phyloP scores from a whole-genome alignment of 139 green algal species.

The Microglena sp. region DNA sequence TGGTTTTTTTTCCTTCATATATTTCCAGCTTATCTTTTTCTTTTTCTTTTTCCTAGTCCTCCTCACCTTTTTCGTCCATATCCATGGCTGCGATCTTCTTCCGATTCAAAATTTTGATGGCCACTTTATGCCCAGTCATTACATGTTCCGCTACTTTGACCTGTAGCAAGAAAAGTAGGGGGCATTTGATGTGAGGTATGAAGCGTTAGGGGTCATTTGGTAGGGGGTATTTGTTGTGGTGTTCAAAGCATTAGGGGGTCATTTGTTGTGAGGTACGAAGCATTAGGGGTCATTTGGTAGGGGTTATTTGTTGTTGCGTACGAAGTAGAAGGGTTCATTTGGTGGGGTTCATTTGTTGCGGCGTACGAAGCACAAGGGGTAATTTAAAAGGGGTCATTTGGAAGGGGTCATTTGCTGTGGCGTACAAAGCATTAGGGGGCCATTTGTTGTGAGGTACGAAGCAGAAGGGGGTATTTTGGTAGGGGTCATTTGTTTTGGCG shows the following conservation, averaged over 20 bases:
- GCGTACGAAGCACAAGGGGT: neutral
- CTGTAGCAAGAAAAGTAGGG: slow-evolving; percentile 27
- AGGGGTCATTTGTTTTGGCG: neutral
- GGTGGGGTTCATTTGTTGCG: neutral
- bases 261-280: neutral
- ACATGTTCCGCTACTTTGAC: slow-evolving; percentile 97
- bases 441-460: neutral
- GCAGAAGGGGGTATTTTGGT: neutral
- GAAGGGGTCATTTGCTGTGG: neutral
- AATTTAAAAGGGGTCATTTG: neutral
- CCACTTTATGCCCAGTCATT: slow-evolving; percentile 94
- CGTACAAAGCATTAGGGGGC: neutral
- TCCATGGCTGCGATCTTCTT: slow-evolving; percentile 99
- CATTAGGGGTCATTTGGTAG: neutral
- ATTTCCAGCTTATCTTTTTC: too few species aligned
- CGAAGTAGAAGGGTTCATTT: neutral
- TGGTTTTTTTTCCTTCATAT: too few species aligned
- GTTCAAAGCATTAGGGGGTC: neutral
- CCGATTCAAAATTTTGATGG: slow-evolving; percentile 99
- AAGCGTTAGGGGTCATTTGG: neutral
- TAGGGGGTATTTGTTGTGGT: neutral
- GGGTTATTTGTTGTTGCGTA: neutral
- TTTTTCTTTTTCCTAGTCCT: too few species aligned
- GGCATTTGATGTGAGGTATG: neutral
- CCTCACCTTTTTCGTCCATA: slow-evolving; percentile 96